Percentiles rank a stretch among this genome's conserved stretches.
These are phyloP conservation scores for Chrysosphaeria jannelii DNA, from an alignment of 2,329 filamentous ascomycete genomes.

Conservation along the genomic window DNA sequence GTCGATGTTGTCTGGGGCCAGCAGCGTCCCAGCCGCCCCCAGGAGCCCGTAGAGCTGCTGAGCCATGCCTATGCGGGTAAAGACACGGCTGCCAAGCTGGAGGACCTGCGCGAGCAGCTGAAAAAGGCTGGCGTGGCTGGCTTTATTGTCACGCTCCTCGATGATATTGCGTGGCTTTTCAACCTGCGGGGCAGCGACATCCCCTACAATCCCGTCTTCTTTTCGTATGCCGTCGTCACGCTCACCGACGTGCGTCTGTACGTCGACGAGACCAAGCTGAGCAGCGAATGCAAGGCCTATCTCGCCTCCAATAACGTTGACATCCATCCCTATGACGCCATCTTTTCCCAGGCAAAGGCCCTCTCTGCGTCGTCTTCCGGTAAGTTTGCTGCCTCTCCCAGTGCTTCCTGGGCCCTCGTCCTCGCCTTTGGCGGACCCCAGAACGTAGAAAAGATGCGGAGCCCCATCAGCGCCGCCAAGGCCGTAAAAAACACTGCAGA, in stretches of 20 bases:
- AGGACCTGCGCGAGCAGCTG: conserved; percentile 67
- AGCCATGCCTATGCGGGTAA: conserved; percentile 44
- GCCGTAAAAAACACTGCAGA: conserved; percentile 82
- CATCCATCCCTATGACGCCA: conserved; percentile 53
- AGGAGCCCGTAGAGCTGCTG: conserved; percentile 44
- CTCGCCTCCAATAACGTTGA: conserved; percentile 37
- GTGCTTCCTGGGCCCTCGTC: conserved; percentile 77
- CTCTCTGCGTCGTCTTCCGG: conserved; percentile 14
- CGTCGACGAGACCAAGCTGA: conserved; percentile 52
- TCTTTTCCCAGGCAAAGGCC: conserved; percentile 48
- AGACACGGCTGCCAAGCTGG: conserved; percentile 51
- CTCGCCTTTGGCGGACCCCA: conserved; percentile 62
- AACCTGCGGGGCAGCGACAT: conserved; percentile 89
- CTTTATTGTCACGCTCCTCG: conserved; percentile 78
- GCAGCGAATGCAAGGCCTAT: conserved; percentile 33
- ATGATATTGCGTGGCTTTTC: conserved; percentile 96
- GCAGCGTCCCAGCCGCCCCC: conserved; percentile 42
- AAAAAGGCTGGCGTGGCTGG: conserved; percentile 69
- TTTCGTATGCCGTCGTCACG: conserved; percentile 79
- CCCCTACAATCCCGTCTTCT: conserved; percentile 94
- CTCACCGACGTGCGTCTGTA: conserved; percentile 51
- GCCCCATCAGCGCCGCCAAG: conserved; percentile 71
- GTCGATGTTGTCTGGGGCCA: conserved; percentile 73
- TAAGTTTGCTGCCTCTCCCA: conserved; percentile 68
- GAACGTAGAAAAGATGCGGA: conserved; percentile 60